Base-by-base conservation (phyloP, 2,329 filamentous ascomycete species). In the Zymoseptoria crescenta region DNA sequence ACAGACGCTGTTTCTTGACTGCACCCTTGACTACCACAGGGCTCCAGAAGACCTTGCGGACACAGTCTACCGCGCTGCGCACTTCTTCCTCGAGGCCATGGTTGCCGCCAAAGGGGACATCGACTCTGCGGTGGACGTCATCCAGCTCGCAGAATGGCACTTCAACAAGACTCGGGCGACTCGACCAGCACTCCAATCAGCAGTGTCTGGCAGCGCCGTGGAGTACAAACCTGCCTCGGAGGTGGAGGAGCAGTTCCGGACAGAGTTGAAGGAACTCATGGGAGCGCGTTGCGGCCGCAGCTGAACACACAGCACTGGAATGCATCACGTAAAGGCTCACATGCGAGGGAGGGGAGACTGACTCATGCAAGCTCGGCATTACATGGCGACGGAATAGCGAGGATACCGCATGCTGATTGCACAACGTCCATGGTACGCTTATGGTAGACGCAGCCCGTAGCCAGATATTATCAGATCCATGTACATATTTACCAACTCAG, bases 51-150 rank as follows among this genome's bases (percentile, higher is more conserved):
- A 56, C 4, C 54, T 70, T 3, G 68, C 67, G 5, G 27, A 57
- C 2, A 60, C 63, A 20, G 54, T 72, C 49, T 70, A 64, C 59
- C 56, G 64, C 3, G 66, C 70, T 21, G 65, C 60, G 4, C 61
- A 65, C 52, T 55, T 60, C 50, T 70, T 71, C 52, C 53, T 72
- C 4, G 65, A 70, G 28, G 63, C 63, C 2, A 65, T 62, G 27
- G 67, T 63, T 3, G 48, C 56, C n/a, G 65, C 64, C 8, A 65
- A 70, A 19, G 68, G 66, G 4, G 16, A 48, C 3, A 19, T 49
- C 27, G 67, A 68, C 19, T 68, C 68, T 2, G 68, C 63, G 8
- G 56, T 70, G 3, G 62, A 69, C 41, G 56, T 72, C 4, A 21
- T 72, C 10, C 41, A 65, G 49, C 48, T 71, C 8, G 55, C 52